phyloP scores from a whole-genome alignment of 2,329 filamentous ascomycete species.

The Calycina herbarum region DNA sequence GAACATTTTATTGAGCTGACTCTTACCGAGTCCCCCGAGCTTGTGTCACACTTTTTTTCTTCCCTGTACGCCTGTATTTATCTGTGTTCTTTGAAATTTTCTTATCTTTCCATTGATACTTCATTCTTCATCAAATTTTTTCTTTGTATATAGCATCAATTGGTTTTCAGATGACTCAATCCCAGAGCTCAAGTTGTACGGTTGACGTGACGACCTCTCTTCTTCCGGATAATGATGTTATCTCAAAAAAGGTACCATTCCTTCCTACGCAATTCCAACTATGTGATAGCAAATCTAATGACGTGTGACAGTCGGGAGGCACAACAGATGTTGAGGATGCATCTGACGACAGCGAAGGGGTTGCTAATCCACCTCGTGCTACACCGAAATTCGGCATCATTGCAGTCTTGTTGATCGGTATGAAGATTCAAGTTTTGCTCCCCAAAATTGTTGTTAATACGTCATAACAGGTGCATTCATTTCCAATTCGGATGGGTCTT shows the following conservation, averaged over 20 bases:
- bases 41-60: background rate
- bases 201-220: constrained; percentile 11
- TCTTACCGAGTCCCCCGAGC: background rate
- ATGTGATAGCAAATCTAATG: background rate
- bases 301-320: constrained; percentile 48
- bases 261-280: background rate
- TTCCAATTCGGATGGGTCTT: constrained; percentile 61
- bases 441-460: constrained; percentile 1
- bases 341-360: background rate
- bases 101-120: background rate
- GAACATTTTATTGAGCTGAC: background rate
- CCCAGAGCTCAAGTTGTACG: background rate
- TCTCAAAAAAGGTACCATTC: background rate
- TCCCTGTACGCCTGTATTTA: background rate
- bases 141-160: background rate
- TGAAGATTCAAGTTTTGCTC: background rate
- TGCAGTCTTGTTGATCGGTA: constrained; percentile 29
- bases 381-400: constrained; percentile 22
- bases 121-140: background rate
- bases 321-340: constrained; percentile 10
- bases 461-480: constrained; percentile 57
- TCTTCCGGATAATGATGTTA: constrained; percentile 8
- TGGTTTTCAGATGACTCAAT: background rate
- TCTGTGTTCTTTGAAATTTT: background rate
- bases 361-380: background rate